Evolutionary conservation across 495 filamentous ascomycete genomes (phyloP).

Genomic region (Neurospora discreta): DNA sequence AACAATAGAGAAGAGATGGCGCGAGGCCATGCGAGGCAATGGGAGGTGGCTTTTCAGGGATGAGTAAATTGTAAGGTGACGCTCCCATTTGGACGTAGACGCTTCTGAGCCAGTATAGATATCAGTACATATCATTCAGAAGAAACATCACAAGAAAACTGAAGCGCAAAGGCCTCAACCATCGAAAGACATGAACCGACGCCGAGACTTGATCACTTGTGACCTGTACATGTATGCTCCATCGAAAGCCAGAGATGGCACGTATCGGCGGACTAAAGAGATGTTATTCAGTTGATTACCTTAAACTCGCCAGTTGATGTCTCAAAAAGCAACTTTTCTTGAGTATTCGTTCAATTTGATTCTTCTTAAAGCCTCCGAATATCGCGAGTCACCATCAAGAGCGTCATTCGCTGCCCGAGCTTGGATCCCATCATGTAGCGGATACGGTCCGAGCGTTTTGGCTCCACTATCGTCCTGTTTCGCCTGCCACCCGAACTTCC

Average conservation of each 20-base stretch:
- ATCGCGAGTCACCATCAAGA: background rate
- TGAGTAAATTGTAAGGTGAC: constrained; percentile 36
- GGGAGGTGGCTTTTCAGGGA: constrained; percentile 74
- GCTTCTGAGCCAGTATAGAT: background rate
- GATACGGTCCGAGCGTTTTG: background rate
- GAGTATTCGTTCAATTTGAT: background rate
- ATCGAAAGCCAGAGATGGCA: background rate
- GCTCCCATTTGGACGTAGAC: background rate
- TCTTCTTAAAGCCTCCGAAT: background rate
- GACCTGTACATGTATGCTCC: background rate
- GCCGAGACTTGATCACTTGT: background rate
- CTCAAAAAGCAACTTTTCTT: background rate
- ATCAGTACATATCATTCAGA: background rate
- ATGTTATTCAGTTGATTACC: background rate
- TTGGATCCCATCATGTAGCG: background rate
- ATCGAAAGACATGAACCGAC: background rate
- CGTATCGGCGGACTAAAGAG: background rate
- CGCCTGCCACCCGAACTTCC: background rate
- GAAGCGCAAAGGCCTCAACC: background rate
- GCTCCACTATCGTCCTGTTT: background rate
- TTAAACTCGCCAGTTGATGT: background rate
- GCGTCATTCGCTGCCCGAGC: background rate
- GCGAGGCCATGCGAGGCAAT: constrained; percentile 66
- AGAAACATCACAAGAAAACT: background rate
- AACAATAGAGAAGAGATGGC: constrained; percentile 60